Conservation (phyloP, 83 land plant species). For the Diphasiastrum complanatum region DNA sequence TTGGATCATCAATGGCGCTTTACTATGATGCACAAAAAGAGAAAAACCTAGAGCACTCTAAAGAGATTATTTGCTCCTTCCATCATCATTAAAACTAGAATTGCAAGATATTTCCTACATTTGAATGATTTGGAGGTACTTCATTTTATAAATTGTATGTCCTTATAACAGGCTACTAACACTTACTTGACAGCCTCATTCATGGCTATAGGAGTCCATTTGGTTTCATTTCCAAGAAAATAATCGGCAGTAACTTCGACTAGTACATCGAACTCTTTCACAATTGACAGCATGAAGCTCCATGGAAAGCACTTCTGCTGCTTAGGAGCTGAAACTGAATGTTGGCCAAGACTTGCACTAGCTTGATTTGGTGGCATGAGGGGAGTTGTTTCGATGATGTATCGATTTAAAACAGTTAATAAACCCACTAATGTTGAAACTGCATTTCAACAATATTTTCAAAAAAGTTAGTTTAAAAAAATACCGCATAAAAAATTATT, state of each 20-base stretch:
- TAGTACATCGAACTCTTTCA: conserved; percentile 74
- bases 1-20: too few relatives aligned
- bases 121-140: too few relatives aligned
- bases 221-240: conserved; percentile 60
- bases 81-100: too few relatives aligned
- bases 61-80: too few relatives aligned
- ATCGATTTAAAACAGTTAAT: conserved; percentile 64
- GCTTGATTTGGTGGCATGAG: conserved; percentile 1
- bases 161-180: too few relatives aligned
- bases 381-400: conserved; percentile 73
- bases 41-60: too few relatives aligned
- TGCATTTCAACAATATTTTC: too few relatives aligned
- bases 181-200: conserved; percentile 82
- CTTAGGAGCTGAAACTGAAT: conserved; percentile 5
- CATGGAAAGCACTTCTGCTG: conserved; percentile 45
- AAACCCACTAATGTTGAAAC: conserved; percentile 68
- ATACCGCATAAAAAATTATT: too few relatives aligned
- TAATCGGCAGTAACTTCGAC: conserved; percentile 75
- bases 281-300: conserved; percentile 58
- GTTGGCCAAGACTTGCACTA: not conserved
- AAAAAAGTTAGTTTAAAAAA: too few relatives aligned
- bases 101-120: too few relatives aligned
- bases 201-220: conserved; percentile 74
- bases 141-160: too few relatives aligned
- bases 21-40: too few relatives aligned